Conservation (phyloP, 495 filamentous ascomycete species). For the Daldinia bambusicola region DNA sequence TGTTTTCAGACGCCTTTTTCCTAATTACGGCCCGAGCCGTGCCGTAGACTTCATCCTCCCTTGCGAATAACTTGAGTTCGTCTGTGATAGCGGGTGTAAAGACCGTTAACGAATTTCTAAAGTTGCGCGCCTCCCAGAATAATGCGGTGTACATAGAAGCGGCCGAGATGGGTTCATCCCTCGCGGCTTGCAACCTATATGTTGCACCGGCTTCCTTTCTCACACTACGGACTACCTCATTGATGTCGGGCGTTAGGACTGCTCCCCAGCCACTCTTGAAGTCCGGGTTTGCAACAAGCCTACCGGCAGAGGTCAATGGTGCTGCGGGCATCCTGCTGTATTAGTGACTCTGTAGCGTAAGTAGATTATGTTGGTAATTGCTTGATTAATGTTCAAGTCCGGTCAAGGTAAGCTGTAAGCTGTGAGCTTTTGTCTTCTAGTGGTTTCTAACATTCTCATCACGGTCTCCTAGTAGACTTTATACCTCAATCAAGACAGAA, state of each 20-base stretch:
- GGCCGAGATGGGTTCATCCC: conserved; percentile 13
- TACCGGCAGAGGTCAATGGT: conserved; percentile 31
- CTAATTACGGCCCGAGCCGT: background rate
- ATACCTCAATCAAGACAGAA: background rate
- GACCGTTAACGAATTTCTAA: conserved; percentile 18
- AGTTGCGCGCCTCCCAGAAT: conserved; percentile 44
- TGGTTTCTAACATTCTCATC: background rate
- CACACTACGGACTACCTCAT: conserved; percentile 13
- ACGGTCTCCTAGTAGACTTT: background rate
- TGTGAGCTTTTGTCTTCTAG: background rate
- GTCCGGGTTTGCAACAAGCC: conserved; percentile 31
- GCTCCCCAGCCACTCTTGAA: conserved; percentile 45
- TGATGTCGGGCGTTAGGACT: conserved; percentile 19
- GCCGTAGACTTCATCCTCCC: conserved; percentile 6
- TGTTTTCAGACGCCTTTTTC: background rate
- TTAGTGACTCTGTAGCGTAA: background rate
- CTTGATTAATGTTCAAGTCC: conserved; percentile 7
- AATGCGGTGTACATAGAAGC: conserved; percentile 28
- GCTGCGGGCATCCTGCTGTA: conserved; percentile 26
- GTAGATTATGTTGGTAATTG: background rate
- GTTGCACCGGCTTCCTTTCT: conserved; percentile 27
- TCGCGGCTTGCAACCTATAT: conserved; percentile 37
- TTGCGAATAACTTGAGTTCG: conserved; percentile 31
- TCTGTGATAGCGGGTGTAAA: conserved; percentile 34
- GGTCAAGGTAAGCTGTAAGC: background rate